Base-by-base conservation (phyloP, 306 rosid genomes). In the Malus asiatica region DNA sequence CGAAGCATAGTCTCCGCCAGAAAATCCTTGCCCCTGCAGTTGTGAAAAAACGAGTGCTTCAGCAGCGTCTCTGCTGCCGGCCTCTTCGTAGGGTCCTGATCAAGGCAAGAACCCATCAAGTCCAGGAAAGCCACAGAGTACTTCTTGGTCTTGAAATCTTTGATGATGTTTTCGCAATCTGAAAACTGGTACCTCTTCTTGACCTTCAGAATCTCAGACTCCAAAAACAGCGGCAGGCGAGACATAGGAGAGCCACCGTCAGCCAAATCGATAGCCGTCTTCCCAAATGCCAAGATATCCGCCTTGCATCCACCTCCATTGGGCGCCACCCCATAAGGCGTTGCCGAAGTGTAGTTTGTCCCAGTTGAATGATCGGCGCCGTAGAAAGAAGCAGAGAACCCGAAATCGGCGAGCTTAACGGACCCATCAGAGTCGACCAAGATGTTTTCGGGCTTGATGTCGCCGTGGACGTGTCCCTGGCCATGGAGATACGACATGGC, bases 261-360 rank as follows among this genome's bases (percentile, higher is more conserved):
- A 12, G 90, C 91, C 4, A 92, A 77, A 58, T 92, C 93, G 46
- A 88, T 68, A 1, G 96, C 88, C 0, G 93, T 90, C 60, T 83
- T 88, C 19, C 96, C 96, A 27, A 90, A 86, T 0, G 96, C 87
- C 93, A 91, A 92, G 6, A 92, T 90, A 62, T 92, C 96, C 1
- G 91, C 96, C 72, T 88, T 92, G 70, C 76, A 83, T 66, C 89
- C 81, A 68, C 53, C 53, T 48, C 19, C 53, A 18, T 18, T 18
- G 2, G 96, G 91, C 3, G 96, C 93, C 91, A 88, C 88, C 96
- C 91, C 85, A 40, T 90, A 92, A 0, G 96, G 89, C 3, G 91
- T 85, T 16, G 89, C 91, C 0, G 87, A 81, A 11, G 87, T 46
- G 57, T 90, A 96, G 3, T 80, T 85, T 23, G 84, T 60, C 80